Base-by-base conservation (phyloP, 495 filamentous ascomycete genomes). In the Podospora sp. region DNA sequence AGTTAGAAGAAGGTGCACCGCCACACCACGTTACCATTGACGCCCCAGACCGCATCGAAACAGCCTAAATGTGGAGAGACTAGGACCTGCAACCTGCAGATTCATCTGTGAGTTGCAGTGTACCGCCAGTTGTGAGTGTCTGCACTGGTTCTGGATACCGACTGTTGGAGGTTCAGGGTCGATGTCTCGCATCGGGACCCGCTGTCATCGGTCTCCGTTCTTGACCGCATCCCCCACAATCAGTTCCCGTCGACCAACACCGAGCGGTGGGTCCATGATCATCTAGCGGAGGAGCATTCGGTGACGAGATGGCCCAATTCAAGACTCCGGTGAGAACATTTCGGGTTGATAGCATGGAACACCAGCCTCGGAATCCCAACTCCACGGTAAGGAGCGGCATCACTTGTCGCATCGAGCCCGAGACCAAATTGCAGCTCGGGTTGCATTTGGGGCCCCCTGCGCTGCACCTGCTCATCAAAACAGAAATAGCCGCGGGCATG, bases 401-500 rank as follows among this genome's bases (percentile, higher is more conserved):
- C 40, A 46, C 5, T 18, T 46, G 40, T n/a, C 40, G 2, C 40
- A 46, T 46, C 16, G 16, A 12, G 40, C 40, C 40, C 40, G 40
- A 46, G 11, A 12, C 40, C 40, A 18, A 46, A 46, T 14, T 46
- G 16, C 40, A 46, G 40, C 2, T 12, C 16, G 9, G 33, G 40
- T 46, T 46, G 40, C 40, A 46, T 46, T n/a, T 46, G 40, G 40
- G 40, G 40, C 40, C 40, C 5, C 40, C 5, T 18, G 40, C 9
- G 16, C 52, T 55, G 52, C 52, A 55, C 25, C 4, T 55, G 52
- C 21, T 55, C 25, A 55, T 55, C 52, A 55, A 55, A 55, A 55
- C 25, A 55, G 52, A 55, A 46, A 55, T 55, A 55, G 52, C 52
- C 52, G 52, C 52, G 52, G 52, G 52, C n/a, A 2, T 26, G 24